Evolutionary conservation across 2,329 filamentous ascomycete species (phyloP).

Genomic region (Monilinia polystroma): DNA sequence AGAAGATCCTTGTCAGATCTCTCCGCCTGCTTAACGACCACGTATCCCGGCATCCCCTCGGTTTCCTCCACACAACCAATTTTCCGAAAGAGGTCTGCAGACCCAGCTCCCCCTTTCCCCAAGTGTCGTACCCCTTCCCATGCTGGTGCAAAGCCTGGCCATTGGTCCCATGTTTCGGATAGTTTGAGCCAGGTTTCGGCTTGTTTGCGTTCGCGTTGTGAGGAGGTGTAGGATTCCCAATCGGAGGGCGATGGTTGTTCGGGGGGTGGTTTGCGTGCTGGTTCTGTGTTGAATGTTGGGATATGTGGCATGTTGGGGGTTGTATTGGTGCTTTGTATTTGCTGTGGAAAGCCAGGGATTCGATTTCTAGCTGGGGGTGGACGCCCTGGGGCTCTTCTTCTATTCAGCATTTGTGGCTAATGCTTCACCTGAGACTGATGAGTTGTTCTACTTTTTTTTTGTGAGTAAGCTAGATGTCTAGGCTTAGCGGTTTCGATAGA

Average conservation of each 20-base stretch:
- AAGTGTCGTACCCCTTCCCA: constrained; percentile 10
- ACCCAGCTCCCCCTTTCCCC: background rate
- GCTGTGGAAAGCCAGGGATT: background rate
- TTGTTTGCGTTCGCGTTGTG: background rate
- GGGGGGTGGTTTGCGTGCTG: background rate
- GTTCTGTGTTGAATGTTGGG: background rate
- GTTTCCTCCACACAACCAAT: background rate
- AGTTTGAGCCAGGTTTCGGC: background rate
- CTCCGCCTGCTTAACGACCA: background rate
- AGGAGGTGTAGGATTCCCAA: background rate
- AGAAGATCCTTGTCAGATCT: background rate
- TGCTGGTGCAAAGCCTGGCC: background rate
- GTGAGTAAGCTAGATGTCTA: too few relatives aligned
- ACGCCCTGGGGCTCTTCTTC: background rate
- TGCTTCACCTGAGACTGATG: background rate
- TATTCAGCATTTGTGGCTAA: background rate
- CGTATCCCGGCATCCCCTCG: background rate
- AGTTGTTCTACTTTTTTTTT: too few relatives aligned
- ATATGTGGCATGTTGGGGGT: background rate
- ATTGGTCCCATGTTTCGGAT: background rate
- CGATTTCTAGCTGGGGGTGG: background rate
- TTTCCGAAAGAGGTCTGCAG: constrained; percentile 7
- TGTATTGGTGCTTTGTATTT: background rate
- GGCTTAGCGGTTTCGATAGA: background rate
- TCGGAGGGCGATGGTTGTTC: background rate